Percentiles rank a stretch among this genome's conserved stretches.
These are phyloP conservation scores for Porogramme epimiltina DNA, from an alignment of 1,284 basidiomycete genomes.

Conservation along the genomic window DNA sequence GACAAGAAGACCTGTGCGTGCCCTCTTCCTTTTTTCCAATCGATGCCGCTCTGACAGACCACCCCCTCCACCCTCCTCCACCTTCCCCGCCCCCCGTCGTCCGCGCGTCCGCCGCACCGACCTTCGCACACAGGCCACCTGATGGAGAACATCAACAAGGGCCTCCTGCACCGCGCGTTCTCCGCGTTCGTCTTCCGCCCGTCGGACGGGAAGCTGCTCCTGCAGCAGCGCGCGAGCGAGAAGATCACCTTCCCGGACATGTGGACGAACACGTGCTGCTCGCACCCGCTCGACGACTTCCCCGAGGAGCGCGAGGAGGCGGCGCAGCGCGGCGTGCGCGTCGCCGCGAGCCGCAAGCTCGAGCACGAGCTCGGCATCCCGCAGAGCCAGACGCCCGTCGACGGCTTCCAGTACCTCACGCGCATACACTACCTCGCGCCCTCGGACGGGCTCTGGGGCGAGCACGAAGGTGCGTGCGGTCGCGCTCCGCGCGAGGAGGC, in stretches of 20 bases:
- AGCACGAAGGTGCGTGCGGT: slow-evolving; percentile 86
- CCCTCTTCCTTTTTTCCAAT: background rate
- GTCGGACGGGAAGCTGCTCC: slow-evolving; percentile 89
- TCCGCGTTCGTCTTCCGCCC: slow-evolving; percentile 97
- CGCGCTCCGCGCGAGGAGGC: too few relatives aligned
- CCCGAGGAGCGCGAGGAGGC: slow-evolving; percentile 78
- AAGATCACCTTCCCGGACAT: slow-evolving; percentile 99
- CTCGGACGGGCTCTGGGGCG: slow-evolving; percentile 92
- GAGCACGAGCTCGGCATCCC: slow-evolving; percentile 98
- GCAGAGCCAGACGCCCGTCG: slow-evolving; percentile 71
- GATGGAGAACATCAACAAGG: slow-evolving; percentile 96
- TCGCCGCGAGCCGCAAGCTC: slow-evolving; percentile 93
- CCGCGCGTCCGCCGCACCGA: background rate
- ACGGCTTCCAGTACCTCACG: slow-evolving; percentile 94
- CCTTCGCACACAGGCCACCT: slow-evolving; percentile 73
- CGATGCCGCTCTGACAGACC: background rate
- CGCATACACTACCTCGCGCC: slow-evolving; percentile 98
- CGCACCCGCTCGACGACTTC: slow-evolving; percentile 94
- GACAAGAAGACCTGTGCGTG: slow-evolving; percentile 96
- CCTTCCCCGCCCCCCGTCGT: background rate
- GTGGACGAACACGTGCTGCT: slow-evolving; percentile 99
- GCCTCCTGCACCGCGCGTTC: slow-evolving; percentile 96
- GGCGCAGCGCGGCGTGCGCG: slow-evolving; percentile 83
- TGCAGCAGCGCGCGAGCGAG: slow-evolving; percentile 94
- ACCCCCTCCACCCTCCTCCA: background rate